These are phyloP conservation scores for Elasticomyces elasticus DNA, from an alignment of 495 filamentous ascomycete genomes.

Conservation along the genomic window DNA sequence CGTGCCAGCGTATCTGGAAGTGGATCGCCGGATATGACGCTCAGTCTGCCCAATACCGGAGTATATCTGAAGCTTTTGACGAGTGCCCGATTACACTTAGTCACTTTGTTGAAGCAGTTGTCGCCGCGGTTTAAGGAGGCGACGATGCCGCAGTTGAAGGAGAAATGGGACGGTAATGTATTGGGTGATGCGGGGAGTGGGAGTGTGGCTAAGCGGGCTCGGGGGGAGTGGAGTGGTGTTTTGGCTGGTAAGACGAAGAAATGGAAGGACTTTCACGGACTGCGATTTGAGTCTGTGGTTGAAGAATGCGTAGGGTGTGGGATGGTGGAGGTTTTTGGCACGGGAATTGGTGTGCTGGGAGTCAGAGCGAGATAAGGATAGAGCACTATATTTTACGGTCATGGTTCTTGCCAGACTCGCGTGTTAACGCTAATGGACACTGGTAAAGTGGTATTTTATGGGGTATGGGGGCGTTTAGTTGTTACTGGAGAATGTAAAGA, in stretches of 20 bases:
- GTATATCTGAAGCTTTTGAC: constrained; percentile 62
- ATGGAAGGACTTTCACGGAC: constrained; percentile 71
- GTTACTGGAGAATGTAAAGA: too few species aligned
- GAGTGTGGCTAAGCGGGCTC: constrained; percentile 48
- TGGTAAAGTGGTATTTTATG: too few species aligned
- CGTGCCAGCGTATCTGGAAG: constrained; percentile 19
- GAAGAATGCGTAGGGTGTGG: constrained; percentile 71
- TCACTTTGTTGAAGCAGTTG: constrained; percentile 51
- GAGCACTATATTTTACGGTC: too few species aligned
- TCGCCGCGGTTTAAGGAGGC: constrained; percentile 50
- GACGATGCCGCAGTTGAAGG: constrained; percentile 54
- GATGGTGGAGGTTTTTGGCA: constrained; percentile 76
- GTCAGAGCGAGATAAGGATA: constrained; percentile 40
- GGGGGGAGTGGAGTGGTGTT: constrained; percentile 62
- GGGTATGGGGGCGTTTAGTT: too few species aligned
- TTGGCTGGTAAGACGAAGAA: constrained; percentile 67
- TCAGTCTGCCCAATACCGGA: constrained; percentile 66
- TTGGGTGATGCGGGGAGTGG: constrained; percentile 47
- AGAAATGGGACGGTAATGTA: constrained; percentile 74
- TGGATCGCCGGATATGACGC: constrained; percentile 34
- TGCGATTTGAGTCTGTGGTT: constrained; percentile 68
- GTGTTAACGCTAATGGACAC: constrained; percentile 22
- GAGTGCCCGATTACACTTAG: constrained; percentile 54
- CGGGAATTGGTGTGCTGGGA: constrained; percentile 66
- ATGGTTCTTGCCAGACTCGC: too few species aligned